These are phyloP conservation scores for Rubia balearica DNA, from an alignment of 305 asterid genomes.

Conservation along the genomic window DNA sequence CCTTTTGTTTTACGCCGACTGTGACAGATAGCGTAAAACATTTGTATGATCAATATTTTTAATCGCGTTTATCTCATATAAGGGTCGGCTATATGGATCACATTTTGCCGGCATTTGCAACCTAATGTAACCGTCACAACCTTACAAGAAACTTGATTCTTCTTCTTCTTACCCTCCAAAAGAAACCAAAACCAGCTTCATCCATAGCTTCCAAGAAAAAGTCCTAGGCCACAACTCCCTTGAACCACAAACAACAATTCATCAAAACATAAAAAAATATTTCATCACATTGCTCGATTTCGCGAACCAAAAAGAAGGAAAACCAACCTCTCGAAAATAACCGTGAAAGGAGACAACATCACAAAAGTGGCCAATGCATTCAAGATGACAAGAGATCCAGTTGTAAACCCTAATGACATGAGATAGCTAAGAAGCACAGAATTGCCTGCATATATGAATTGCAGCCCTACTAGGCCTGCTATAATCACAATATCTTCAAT, in stretches of 20 bases:
- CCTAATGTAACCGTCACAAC: neutral
- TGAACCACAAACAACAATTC: conserved; percentile 13
- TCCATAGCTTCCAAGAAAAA: conserved; percentile 38
- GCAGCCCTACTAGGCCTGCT: conserved; percentile 54
- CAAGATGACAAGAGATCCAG: conserved; percentile 59
- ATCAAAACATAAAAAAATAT: neutral
- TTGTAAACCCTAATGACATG: conserved; percentile 51
- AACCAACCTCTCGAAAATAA: conserved; percentile 54
- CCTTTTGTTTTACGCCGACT: neutral
- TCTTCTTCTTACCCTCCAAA: conserved; percentile 58
- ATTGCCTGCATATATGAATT: conserved; percentile 66
- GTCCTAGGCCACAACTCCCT: conserved; percentile 71
- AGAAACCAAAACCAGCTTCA: conserved; percentile 52
- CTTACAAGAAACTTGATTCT: neutral
- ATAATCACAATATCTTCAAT: conserved; percentile 47
- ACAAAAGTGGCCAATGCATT: conserved; percentile 61
- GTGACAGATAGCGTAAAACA: neutral
- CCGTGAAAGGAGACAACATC: conserved; percentile 51
- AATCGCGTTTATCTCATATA: no score
- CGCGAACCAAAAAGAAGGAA: neutral
- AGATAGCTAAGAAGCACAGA: conserved; percentile 57
- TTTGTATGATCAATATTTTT: neutral
- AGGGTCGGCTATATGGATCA: no score
- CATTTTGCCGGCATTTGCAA: no score
- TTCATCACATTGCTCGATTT: neutral